Conservation (phyloP, 768 basidiomycete genomes). For the Porphyrellus cyaneotinctus region DNA sequence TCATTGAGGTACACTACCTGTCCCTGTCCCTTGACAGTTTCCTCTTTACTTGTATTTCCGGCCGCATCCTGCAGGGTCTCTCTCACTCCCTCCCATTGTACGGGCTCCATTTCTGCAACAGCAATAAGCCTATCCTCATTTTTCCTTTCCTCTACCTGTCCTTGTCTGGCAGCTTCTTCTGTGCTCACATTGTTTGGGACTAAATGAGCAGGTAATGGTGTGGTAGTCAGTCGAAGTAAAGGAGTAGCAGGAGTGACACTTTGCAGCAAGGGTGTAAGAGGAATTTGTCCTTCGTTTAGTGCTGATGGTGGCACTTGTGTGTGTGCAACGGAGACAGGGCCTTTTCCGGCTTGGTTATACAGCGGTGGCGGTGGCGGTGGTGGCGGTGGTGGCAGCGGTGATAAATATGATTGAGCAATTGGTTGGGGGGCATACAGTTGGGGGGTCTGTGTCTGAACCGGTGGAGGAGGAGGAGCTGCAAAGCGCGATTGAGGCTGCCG, state of each 20-base stretch:
- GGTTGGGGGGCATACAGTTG: conserved; percentile 11
- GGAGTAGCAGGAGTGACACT: conserved; percentile 9
- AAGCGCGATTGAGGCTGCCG: conserved; percentile 14
- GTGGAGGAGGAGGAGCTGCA: conserved; percentile 17
- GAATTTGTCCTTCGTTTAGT: conserved; percentile 5
- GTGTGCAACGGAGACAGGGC: conserved; percentile 1
- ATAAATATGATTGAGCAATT: conserved; percentile 20
- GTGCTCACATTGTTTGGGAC: background rate
- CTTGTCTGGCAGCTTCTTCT: conserved; percentile 36
- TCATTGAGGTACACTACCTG: background rate
- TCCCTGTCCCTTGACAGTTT: conserved; percentile 8
- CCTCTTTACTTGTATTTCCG: conserved; percentile 17
- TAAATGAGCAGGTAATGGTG: conserved; percentile 18
- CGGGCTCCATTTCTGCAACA: background rate
- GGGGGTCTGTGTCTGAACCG: conserved; percentile 11
- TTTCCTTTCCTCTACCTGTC: conserved; percentile 37
- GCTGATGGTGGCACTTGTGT: background rate
- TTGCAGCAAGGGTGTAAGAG: conserved; percentile 6
- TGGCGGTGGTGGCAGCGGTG: conserved; percentile 16
- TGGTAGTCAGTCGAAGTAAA: conserved; percentile 12
- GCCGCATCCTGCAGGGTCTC: background rate
- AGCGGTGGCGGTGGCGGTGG: conserved; percentile 4
- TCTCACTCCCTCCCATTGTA: background rate
- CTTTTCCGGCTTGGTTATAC: conserved; percentile 1
- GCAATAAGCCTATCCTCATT: background rate